Evolutionary conservation across 257 asterid species (phyloP), one percentile per base, ranked within the genome.

Genomic region (Verbascum thapsus): DNA sequence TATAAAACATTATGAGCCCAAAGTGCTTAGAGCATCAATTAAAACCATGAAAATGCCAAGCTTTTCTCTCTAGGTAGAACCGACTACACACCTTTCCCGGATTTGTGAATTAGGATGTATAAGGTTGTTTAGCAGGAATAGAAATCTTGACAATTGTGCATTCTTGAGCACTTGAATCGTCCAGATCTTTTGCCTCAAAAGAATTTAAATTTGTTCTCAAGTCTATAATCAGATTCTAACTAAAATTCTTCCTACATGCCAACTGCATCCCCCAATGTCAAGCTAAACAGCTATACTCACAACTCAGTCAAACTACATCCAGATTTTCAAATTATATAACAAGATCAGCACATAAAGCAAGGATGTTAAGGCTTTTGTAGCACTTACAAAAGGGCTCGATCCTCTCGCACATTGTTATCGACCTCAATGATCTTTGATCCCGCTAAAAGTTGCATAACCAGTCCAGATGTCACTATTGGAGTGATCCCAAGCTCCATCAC

Each of bases 391-490:
- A 73, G 74, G 43, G 78, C 78, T 20, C 78, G 74, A 49, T 73
- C 78, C 58, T 73, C 78, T 6, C 78, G 74, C 43, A 73, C 78
- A 40, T 73, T 73, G 70, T 73, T 73, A 63, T 73, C 78, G 42
- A 73, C 78, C 51, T 73, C 78, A 67, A 73, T 73, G 61, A 73
- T 73, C 78, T 73, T 73, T 23, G 78, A 73, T 40, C 78, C 78
- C 8, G 70, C 78, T 41, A 73, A 67, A 44, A 73, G 78, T 59
- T 73, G 78, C 70, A 73, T 61, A 35, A 73, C 78, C 49, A 73
- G 44, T 16, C 78, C 78, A 54, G 78, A 73, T 10, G 78, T 73
- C 73, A 73, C 78, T 32, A 73, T 73, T 13, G 78, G 78, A 5
- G 78, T 73, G 56, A 73, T 73, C 12, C 78, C 78, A 8, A 73